Conservation (phyloP, 345 rosid genomes). For the Eucalyptus melliodora region DNA sequence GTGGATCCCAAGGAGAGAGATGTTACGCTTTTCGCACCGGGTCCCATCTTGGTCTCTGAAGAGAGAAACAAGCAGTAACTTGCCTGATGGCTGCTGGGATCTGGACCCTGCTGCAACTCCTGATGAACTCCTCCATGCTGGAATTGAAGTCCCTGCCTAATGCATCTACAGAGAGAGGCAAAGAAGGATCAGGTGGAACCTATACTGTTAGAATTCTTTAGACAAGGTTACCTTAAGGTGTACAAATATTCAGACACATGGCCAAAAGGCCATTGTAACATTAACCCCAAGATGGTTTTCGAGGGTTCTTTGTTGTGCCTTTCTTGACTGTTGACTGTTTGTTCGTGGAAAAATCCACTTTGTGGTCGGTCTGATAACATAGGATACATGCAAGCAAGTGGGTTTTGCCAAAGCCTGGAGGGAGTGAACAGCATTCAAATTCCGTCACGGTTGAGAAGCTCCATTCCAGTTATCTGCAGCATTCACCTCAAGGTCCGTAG, state of each 20-base stretch:
- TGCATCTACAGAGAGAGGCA: background rate
- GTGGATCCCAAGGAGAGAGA: conserved; percentile 92
- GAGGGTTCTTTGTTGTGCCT: conserved; percentile 9
- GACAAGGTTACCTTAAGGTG: conserved; percentile 42
- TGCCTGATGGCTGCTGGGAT: conserved; percentile 90
- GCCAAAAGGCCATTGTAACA: conserved; percentile 23
- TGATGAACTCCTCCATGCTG: conserved; percentile 68
- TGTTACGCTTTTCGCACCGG: conserved; percentile 86
- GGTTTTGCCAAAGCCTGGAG: background rate
- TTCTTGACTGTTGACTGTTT: conserved; percentile 12
- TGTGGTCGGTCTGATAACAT: background rate
- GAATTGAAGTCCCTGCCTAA: conserved; percentile 14
- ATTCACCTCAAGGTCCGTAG: background rate
- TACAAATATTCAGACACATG: conserved; percentile 43
- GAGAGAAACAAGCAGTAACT: conserved; percentile 28
- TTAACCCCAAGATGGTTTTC: conserved; percentile 28
- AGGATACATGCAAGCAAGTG: background rate
- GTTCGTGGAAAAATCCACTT: background rate
- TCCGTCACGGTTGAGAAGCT: background rate
- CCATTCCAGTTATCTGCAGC: background rate
- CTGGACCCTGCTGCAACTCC: conserved; percentile 98
- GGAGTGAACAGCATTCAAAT: background rate
- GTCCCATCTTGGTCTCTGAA: conserved; percentile 86
- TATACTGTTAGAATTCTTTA: conserved; percentile 32
- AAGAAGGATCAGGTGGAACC: conserved; percentile 14